phyloP scores from a whole-genome alignment of 2,329 filamentous ascomycete species.

The Ophiostoma pallidulum region DNA sequence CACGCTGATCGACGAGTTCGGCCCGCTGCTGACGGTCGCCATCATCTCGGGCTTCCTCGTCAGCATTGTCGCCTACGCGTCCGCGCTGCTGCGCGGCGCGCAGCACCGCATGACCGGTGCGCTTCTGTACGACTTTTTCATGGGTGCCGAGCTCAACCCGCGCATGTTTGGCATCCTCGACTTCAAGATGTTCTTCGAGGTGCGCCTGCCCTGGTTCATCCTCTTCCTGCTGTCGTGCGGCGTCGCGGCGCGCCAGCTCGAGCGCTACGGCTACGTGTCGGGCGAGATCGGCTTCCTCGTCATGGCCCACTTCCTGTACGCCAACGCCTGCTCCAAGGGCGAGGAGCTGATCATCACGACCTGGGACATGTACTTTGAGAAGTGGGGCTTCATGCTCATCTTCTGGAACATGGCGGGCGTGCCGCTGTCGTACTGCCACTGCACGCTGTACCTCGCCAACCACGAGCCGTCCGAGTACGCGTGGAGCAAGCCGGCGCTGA shows the following conservation, averaged over 20 bases:
- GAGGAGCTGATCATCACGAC: slow-evolving; percentile 74
- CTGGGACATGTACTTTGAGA: slow-evolving; percentile 87
- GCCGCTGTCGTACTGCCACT: slow-evolving; percentile 74
- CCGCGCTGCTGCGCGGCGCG: slow-evolving; percentile 67
- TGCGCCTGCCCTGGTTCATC: slow-evolving; percentile 80
- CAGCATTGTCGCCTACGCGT: slow-evolving; percentile 75
- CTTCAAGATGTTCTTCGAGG: slow-evolving; percentile 91
- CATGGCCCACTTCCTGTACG: slow-evolving; percentile 74
- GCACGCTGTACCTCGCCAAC: slow-evolving; percentile 69
- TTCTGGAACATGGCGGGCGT: slow-evolving; percentile 84
- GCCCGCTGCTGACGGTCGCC: slow-evolving; percentile 82
- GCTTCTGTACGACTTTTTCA: slow-evolving; percentile 80
- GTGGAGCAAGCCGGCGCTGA: slow-evolving; percentile 55
- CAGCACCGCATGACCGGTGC: slow-evolving; percentile 88
- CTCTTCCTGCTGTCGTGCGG: slow-evolving; percentile 61
- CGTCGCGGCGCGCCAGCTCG: slow-evolving; percentile 63
- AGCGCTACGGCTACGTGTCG: slow-evolving; percentile 67
- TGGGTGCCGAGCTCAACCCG: slow-evolving; percentile 80
- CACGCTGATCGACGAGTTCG: slow-evolving; percentile 90
- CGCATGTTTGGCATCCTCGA: slow-evolving; percentile 76
- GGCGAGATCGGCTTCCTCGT: slow-evolving; percentile 64
- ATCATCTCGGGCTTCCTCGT: slow-evolving; percentile 85
- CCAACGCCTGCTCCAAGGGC: slow-evolving; percentile 73
- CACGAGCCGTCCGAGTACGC: slow-evolving; percentile 60
- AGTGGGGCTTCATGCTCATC: slow-evolving; percentile 83